Evolutionary conservation across 495 filamentous ascomycete species (phyloP).

Genomic region (Trypethelium eluteriae): DNA sequence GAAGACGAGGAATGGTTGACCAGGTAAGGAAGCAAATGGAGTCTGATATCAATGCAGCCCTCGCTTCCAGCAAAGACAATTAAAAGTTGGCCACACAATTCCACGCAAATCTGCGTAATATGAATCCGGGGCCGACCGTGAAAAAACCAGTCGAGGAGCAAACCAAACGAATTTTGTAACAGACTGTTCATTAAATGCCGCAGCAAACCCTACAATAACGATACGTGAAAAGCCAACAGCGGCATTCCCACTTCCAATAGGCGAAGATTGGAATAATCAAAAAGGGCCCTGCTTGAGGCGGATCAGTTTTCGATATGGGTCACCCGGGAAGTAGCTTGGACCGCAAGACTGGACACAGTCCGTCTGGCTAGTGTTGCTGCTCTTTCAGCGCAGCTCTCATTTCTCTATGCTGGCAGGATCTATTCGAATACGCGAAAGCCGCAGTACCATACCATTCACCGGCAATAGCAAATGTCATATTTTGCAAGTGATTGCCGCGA

Average conservation of each 20-base stretch:
- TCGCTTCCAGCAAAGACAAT: constrained; percentile 8
- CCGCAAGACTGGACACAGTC: not conserved
- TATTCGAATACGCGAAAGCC: not conserved
- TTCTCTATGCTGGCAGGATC: not conserved
- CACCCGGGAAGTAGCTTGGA: not conserved
- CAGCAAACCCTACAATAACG: not conserved
- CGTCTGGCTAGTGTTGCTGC: not conserved
- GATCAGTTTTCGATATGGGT: not conserved
- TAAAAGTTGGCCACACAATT: not conserved
- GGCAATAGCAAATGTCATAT: not conserved
- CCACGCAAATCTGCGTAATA: too few species aligned
- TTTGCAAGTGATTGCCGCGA: not conserved
- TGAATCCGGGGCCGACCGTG: too few species aligned
- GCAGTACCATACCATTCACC: not conserved
- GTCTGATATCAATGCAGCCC: constrained; percentile 15
- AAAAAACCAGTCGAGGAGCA: too few species aligned
- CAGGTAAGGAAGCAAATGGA: constrained; percentile 10
- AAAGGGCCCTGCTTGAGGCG: not conserved
- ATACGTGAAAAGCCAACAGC: not conserved
- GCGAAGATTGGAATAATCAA: not conserved
- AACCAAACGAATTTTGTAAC: too few species aligned
- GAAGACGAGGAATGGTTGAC: constrained; percentile 37
- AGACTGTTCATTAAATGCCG: not conserved
- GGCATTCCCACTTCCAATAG: not conserved
- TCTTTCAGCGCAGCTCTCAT: not conserved